A percentile compares a stretch with the other conserved stretches of the same genome.
phyloP scores from a whole-genome alignment of 1,139 yeast genomes.

The Nematodospora anomalae region DNA sequence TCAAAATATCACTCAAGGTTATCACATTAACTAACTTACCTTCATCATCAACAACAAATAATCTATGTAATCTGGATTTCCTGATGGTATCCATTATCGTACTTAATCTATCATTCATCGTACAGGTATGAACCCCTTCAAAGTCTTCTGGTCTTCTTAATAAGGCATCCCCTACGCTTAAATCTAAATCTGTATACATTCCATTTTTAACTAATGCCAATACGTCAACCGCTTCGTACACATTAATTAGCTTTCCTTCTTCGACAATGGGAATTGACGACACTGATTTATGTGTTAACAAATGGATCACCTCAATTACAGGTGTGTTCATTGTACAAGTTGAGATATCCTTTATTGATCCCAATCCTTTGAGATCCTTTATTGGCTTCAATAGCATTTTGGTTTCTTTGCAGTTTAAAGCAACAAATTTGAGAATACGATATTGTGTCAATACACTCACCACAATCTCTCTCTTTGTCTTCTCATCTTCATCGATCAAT shows the following conservation, averaged over 20 bases:
- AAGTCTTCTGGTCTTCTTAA: constrained; percentile 94
- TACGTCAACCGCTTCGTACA: constrained; percentile 95
- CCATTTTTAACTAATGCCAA: constrained; percentile 93
- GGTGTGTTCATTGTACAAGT: constrained; percentile 92
- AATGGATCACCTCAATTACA: constrained; percentile 88
- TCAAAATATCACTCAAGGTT: constrained; percentile 87
- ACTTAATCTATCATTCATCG: constrained; percentile 80
- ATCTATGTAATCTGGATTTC: constrained; percentile 85
- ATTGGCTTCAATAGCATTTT: constrained; percentile 79
- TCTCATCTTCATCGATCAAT: constrained; percentile 89
- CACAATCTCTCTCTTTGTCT: constrained; percentile 89
- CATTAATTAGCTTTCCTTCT: constrained; percentile 77
- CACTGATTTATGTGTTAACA: constrained; percentile 74
- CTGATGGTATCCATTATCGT: constrained; percentile 93
- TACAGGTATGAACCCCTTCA: constrained; percentile 97
- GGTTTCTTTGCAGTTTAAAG: constrained; percentile 94
- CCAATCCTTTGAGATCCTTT: constrained; percentile 61
- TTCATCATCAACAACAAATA: constrained; percentile 84
- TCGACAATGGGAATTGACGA: constrained; percentile 94
- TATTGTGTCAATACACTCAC: constrained; percentile 95
- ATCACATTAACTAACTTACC: constrained; percentile 81
- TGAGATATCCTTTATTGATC: constrained; percentile 58
- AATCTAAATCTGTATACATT: constrained; percentile 82
- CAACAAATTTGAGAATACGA: constrained; percentile 91
- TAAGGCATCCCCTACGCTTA: constrained; percentile 94